Evolutionary conservation across 2,329 filamentous ascomycete genomes (phyloP).

Genomic region (Malbranchea zuffiana): DNA sequence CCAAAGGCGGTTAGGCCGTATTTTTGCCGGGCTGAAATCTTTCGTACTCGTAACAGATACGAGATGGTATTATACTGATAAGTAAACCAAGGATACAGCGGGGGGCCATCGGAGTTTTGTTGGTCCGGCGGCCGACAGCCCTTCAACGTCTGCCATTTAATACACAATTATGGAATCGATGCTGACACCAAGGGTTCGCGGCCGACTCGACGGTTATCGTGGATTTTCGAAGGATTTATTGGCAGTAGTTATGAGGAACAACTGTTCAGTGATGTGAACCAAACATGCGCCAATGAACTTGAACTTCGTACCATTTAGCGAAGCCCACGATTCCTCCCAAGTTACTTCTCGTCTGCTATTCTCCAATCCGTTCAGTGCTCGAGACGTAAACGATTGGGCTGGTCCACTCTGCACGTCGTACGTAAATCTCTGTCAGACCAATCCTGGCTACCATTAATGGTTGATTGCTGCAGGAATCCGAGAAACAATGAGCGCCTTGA

Average conservation of each 20-base stretch:
- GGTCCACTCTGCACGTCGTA: constrained; percentile 16
- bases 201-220: constrained; percentile 16
- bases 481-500: constrained; percentile 10
- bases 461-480: constrained; percentile 17
- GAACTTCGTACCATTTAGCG: constrained; percentile 16
- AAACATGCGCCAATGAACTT: constrained; percentile 19
- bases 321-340: constrained; percentile 14
- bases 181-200: constrained; percentile 14
- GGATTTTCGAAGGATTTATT: constrained; percentile 18
- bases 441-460: constrained; percentile 16
- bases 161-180: too few species aligned
- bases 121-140: too few species aligned
- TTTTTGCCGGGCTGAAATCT: too few species aligned
- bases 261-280: constrained; percentile 18
- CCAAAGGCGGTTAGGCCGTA: too few species aligned
- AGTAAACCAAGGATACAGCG: too few species aligned
- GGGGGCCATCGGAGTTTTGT: too few species aligned
- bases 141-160: too few species aligned
- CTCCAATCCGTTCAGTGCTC: constrained; percentile 20
- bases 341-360: constrained; percentile 18
- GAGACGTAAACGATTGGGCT: constrained; percentile 14
- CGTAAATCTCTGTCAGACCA: constrained; percentile 19
- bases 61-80: too few species aligned
- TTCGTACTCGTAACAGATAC: too few species aligned
- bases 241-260: constrained; percentile 17